A percentile compares a stretch with the other conserved stretches of the same genome.
Conservation (phyloP, 1,139 yeast genomes). For the Scheffersomyces cryptocercus region DNA sequence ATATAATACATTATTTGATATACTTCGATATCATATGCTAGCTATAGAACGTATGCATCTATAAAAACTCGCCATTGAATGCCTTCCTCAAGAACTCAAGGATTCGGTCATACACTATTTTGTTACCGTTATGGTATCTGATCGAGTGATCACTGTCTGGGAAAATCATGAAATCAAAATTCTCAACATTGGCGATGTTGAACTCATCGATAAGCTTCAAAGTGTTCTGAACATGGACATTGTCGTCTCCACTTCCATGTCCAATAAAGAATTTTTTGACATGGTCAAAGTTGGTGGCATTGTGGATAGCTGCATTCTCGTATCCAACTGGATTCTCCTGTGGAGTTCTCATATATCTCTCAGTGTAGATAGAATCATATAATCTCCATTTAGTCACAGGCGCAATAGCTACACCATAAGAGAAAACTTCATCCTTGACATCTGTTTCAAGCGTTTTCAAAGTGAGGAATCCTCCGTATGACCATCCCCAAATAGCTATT, state of each 20-base stretch:
- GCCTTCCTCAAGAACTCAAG: conserved; percentile 60
- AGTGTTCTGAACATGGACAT: conserved; percentile 76
- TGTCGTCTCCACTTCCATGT: conserved; percentile 85
- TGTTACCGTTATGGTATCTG: conserved; percentile 68
- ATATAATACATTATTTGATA: no score
- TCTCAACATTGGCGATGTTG: conserved; percentile 59
- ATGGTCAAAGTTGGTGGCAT: conserved; percentile 47
- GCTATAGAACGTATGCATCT: not conserved
- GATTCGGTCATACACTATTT: conserved; percentile 64
- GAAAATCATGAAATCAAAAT: conserved; percentile 72
- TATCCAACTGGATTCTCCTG: conserved; percentile 62
- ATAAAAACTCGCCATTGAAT: conserved; percentile 44
- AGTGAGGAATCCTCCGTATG: conserved; percentile 79
- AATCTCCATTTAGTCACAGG: conserved; percentile 80
- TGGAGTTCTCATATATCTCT: conserved; percentile 75
- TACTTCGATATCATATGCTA: no score
- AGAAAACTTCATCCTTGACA: conserved; percentile 54
- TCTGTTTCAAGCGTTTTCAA: conserved; percentile 73
- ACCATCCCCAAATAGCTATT: conserved; percentile 83
- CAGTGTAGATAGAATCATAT: conserved; percentile 78
- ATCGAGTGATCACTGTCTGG: conserved; percentile 81
- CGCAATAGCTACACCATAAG: conserved; percentile 75
- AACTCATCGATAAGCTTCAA: conserved; percentile 63
- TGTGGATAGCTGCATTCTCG: conserved; percentile 50
- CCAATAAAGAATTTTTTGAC: conserved; percentile 65